Percentiles rank a stretch among this genome's conserved stretches.
These are phyloP conservation scores for Juncus effusus DNA, from an alignment of 176 grass and related monocot genomes.

Conservation along the genomic window DNA sequence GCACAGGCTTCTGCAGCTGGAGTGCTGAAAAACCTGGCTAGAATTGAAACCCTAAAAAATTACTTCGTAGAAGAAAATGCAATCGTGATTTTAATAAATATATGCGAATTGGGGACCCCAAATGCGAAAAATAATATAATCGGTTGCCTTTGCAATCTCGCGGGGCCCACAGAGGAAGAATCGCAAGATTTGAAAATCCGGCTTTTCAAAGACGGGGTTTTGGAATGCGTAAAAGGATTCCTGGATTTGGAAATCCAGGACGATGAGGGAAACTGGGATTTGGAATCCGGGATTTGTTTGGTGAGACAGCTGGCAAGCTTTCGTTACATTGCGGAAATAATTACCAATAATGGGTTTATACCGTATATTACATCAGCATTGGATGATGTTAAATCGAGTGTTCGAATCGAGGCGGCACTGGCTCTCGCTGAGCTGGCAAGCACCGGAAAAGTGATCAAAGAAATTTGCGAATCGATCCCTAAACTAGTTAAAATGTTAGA, in stretches of 20 bases:
- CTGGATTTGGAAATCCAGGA: conserved; percentile 31
- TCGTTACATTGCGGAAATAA: conserved; percentile 71
- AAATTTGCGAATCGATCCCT: conserved; percentile 39
- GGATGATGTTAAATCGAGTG: conserved; percentile 28
- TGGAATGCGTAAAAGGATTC: conserved; percentile 66
- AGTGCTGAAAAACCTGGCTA: conserved; percentile 59
- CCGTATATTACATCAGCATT: conserved; percentile 41
- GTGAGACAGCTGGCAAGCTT: conserved; percentile 65
- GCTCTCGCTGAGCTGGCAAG: conserved; percentile 49
- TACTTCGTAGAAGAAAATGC: conserved; percentile 62
- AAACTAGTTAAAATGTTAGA: conserved; percentile 68
- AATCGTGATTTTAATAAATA: conserved; percentile 44
- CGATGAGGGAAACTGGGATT: conserved; percentile 33
- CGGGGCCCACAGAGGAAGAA: conserved; percentile 45
- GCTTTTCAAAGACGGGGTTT: conserved; percentile 66
- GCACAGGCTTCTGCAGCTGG: conserved; percentile 57
- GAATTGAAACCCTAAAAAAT: conserved; percentile 40
- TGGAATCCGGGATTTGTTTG: conserved; percentile 58
- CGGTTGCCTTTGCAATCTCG: conserved; percentile 62
- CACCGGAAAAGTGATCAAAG: conserved; percentile 34
- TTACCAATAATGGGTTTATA: conserved; percentile 36
- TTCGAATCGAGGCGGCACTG: conserved; percentile 50
- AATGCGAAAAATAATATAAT: conserved; percentile 59
- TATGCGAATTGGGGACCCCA: conserved; percentile 55
- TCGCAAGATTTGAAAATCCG: conserved; percentile 52